Conservation (phyloP, 1,284 basidiomycete genomes). For the Apiotrichum veenhuisii region DNA sequence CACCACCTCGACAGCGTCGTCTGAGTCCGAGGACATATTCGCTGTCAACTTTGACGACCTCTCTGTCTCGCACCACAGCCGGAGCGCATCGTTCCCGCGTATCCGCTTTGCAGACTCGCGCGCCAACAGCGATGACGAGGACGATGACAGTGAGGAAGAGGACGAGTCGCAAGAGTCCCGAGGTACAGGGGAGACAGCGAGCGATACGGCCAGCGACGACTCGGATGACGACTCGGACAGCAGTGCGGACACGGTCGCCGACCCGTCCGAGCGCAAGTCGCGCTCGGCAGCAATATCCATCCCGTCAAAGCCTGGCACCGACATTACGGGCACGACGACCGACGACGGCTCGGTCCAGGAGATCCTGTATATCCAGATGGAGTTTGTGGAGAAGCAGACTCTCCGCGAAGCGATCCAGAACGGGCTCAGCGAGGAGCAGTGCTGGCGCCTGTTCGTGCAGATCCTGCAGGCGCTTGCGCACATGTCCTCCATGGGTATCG, state of each 20-base stretch:
- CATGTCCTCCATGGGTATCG: conserved; percentile 81
- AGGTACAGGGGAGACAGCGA: too few relatives aligned
- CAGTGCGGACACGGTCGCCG: conserved; percentile 27
- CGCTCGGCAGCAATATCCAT: conserved; percentile 11
- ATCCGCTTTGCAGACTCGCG: conserved; percentile 41
- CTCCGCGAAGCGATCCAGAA: conserved; percentile 66
- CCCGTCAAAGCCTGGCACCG: conserved; percentile 15
- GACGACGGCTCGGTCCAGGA: conserved; percentile 35
- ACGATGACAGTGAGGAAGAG: conserved; percentile 27
- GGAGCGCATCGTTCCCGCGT: conserved; percentile 45
- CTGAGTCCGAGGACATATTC: conserved; percentile 39
- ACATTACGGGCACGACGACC: conserved; percentile 31
- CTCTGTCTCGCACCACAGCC: conserved; percentile 34
- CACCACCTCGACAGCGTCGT: conserved; percentile 9
- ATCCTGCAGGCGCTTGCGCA: conserved; percentile 89
- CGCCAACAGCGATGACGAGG: conserved; percentile 33
- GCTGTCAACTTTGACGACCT: conserved; percentile 44
- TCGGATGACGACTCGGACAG: conserved; percentile 27
- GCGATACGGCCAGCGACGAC: conserved; percentile 6
- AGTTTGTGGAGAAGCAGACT: conserved; percentile 50
- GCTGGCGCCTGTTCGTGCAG: conserved; percentile 86
- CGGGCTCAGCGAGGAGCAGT: conserved; percentile 74
- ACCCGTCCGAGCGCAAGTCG: conserved; percentile 27
- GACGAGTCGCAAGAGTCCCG: conserved; percentile 22
- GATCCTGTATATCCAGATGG: conserved; percentile 50